Evolutionary conservation across 495 filamentous ascomycete genomes (phyloP), one percentile per base, ranked within the genome.

Genomic region (Bathelium albidoporum): DNA sequence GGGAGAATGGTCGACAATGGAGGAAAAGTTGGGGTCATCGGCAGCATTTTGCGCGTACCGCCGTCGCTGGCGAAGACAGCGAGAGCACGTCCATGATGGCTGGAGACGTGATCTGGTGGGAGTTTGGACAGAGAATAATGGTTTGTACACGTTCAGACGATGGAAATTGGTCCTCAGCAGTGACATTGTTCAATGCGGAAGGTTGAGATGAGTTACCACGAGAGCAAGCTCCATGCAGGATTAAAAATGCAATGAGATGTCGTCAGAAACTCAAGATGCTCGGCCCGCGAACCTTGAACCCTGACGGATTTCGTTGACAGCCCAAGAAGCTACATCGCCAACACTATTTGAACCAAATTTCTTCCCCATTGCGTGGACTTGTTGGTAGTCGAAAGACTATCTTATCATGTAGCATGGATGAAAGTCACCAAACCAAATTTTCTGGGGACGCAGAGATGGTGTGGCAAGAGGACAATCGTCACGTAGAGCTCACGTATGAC

Each of bases 1-100:
- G 1, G 91, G 82, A 2, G 94, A 90, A 67, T 89, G 85, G 77
- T 98, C 94, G 60, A 97, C 81, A 63, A 96, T 83, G 1, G 89
- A 93, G 32, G 83, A 76, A 78, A 92, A 96, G 70, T 75, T 76
- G 0, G 86, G 85, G 70, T 88, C 80, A 70, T 92, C 88, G 69
- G 78, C 87, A 32, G 83, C 76, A 44, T 76, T 71, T 16, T 39
- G 34, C 32, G 29, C 58, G 18, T n/a, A 45, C 1, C 24, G 63
- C 7, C n/a, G 59, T 60, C 22, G 44, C 36, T 22, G 49, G 24
- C 39, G 64, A 44, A 66, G 64, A 62, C 67, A 69, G 22, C 63
- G 64, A 2, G 64, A 41, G 59, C 67, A 69, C 24, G 58, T 66
- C 59, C 60, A 69, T 28, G 61, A 53, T 24, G 66, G 28, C 18